Evolutionary conservation across 208 protist species (phyloP).

Genomic region (Trypanosoma avium): DNA sequence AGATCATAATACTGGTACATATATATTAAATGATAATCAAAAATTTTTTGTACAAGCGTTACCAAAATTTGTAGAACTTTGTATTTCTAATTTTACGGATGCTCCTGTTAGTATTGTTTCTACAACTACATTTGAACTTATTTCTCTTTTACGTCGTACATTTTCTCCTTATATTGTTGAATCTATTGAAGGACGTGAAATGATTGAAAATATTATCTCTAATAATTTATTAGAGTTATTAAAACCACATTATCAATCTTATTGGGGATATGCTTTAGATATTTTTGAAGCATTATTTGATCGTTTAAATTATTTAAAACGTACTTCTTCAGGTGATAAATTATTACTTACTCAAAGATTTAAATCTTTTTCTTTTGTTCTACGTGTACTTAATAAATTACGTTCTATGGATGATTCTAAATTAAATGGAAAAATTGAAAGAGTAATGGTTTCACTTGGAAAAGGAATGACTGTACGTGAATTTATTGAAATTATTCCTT

Average conservation of each 20-base stretch:
- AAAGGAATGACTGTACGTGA: slow-evolving; percentile 76
- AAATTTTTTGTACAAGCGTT: slow-evolving; percentile 54
- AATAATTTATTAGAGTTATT: slow-evolving; percentile 67
- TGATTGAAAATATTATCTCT: slow-evolving; percentile 70
- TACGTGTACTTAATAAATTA: slow-evolving; percentile 87
- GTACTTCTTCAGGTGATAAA: slow-evolving; percentile 31
- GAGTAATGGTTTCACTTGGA: slow-evolving; percentile 65
- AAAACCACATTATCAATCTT: slow-evolving; percentile 72
- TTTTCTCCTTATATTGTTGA: slow-evolving; percentile 85
- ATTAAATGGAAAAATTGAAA: slow-evolving; percentile 77
- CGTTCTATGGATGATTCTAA: slow-evolving; percentile 72
- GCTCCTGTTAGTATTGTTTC: slow-evolving; percentile 49
- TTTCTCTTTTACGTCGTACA: slow-evolving; percentile 53
- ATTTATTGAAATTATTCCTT: slow-evolving; percentile 72
- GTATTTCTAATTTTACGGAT: slow-evolving; percentile 65
- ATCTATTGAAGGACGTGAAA: slow-evolving; percentile 55
- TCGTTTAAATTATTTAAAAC: slow-evolving; percentile 81
- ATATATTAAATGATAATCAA: slow-evolving; percentile 40
- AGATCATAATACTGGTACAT: slow-evolving; percentile 36
- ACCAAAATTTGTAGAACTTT: slow-evolving; percentile 57
- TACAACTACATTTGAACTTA: slow-evolving; percentile 49
- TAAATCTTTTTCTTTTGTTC: slow-evolving; percentile 58
- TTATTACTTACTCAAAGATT: slow-evolving; percentile 60
- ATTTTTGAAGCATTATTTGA: slow-evolving; percentile 61
- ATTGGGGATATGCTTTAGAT: slow-evolving; percentile 69